These are phyloP conservation scores for Fagopyrum homotropicum DNA, from an alignment of 148 eudicot genomes.

Conservation along the genomic window DNA sequence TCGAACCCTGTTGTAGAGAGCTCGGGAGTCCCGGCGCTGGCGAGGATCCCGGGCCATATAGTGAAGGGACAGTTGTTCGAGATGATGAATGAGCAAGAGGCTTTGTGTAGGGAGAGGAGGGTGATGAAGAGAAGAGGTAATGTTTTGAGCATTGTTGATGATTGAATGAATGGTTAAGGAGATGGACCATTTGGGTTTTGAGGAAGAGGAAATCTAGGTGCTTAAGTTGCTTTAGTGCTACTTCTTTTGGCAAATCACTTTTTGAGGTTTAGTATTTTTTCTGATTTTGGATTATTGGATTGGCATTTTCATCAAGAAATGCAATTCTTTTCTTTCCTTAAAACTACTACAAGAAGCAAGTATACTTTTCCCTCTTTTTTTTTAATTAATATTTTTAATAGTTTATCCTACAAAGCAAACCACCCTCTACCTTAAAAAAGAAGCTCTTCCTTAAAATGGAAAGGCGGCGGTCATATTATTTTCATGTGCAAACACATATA, in stretches of 20 bases:
- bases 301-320: slow-evolving; percentile 1
- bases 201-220: not conserved
- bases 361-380: no score
- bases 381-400: not conserved
- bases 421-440: not conserved
- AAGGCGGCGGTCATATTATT: no score
- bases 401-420: not conserved
- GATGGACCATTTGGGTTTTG: not conserved
- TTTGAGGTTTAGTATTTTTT: not conserved
- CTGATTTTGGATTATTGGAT: not conserved
- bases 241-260: slow-evolving; percentile 1
- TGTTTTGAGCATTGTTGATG: slow-evolving; percentile 3
- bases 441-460: not conserved
- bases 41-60: slow-evolving; percentile 83
- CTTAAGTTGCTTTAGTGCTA: slow-evolving; percentile 10
- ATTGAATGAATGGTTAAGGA: not conserved
- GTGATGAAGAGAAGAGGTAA: not conserved
- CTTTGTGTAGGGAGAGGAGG: not conserved
- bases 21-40: slow-evolving; percentile 73
- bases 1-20: slow-evolving; percentile 73
- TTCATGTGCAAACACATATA: no score
- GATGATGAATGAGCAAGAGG: slow-evolving; percentile 41
- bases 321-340: not conserved
- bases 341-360: not conserved
- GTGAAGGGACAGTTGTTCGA: slow-evolving; percentile 70